phyloP scores from a whole-genome alignment of 176 grass and related monocot genomes.

The Puccinellia tenuiflora region DNA sequence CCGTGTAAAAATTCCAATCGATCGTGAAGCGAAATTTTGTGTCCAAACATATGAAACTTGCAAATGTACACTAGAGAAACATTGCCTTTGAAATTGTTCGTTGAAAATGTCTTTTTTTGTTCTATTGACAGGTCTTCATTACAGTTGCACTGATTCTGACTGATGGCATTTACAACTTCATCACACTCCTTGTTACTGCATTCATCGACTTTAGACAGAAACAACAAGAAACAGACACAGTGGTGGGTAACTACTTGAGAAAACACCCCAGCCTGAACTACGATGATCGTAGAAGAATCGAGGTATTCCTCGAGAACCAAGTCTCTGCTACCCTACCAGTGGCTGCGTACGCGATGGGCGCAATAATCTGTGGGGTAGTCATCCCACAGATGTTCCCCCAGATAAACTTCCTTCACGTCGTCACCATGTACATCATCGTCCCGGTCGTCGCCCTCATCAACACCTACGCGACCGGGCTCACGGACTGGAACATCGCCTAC shows the following conservation, averaged over 20 bases:
- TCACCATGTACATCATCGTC: neutral
- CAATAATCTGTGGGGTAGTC: neutral
- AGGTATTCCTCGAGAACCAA: conserved; percentile 29
- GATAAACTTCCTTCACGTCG: conserved; percentile 33
- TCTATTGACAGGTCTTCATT: neutral
- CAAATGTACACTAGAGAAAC: neutral
- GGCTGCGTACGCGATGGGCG: neutral
- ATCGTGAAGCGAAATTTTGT: neutral
- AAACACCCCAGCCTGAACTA: conserved; percentile 46
- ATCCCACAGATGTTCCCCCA: conserved; percentile 32
- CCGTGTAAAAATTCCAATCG: neutral
- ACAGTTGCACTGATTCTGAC: conserved; percentile 31
- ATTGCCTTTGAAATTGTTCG: neutral
- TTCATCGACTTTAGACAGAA: conserved; percentile 35
- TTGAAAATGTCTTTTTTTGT: neutral
- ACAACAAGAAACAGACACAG: conserved; percentile 14
- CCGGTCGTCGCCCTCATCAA: conserved; percentile 36
- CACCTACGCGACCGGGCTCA: conserved; percentile 41
- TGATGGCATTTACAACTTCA: conserved; percentile 55
- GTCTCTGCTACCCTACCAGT: neutral
- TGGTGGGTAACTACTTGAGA: neutral
- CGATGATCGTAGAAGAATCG: conserved; percentile 53
- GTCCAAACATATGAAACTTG: neutral
- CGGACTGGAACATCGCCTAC: conserved; percentile 38
- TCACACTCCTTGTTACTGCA: conserved; percentile 3